Conservation (phyloP, 805 yeast species). For the Sugiyamaella marilandica region DNA sequence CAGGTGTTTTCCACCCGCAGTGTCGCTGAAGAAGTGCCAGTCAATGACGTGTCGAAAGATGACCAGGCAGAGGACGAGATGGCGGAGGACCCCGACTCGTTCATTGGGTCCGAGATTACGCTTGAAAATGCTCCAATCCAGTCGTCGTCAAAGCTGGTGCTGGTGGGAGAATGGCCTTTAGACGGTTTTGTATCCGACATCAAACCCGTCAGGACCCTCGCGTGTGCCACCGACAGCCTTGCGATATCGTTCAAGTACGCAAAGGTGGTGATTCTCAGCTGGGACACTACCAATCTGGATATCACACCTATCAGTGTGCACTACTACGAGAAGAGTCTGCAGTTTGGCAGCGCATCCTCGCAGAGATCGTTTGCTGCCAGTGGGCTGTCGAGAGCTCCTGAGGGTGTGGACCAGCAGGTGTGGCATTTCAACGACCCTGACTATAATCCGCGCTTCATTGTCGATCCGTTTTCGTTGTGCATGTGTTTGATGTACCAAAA, state of each 20-base stretch:
- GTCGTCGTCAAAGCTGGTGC: constrained; percentile 31
- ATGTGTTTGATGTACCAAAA: constrained; percentile 49
- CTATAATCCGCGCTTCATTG: constrained; percentile 43
- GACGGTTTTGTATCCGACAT: constrained; percentile 66
- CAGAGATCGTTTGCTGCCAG: neutral
- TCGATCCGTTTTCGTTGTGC: constrained; percentile 58
- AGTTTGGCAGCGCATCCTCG: constrained; percentile 10
- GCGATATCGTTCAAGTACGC: constrained; percentile 67
- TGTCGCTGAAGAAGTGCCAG: neutral
- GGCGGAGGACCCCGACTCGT: constrained; percentile 24
- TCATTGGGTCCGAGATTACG: constrained; percentile 24
- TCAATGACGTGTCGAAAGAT: neutral
- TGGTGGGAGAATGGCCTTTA: constrained; percentile 62
- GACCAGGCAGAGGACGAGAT: constrained; percentile 21
- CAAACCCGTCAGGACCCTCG: constrained; percentile 42
- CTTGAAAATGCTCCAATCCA: constrained; percentile 18
- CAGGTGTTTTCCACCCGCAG: constrained; percentile 44
- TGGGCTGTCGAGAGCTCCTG: neutral
- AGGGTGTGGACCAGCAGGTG: constrained; percentile 15
- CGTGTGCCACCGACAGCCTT: constrained; percentile 55
- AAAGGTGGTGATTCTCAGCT: constrained; percentile 68
- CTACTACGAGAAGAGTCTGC: constrained; percentile 69
- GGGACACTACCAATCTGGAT: constrained; percentile 52
- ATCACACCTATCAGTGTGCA: constrained; percentile 78
- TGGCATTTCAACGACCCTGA: constrained; percentile 28